Conservation (phyloP, 495 filamentous ascomycete genomes). For the Oidiodendron maius region DNA sequence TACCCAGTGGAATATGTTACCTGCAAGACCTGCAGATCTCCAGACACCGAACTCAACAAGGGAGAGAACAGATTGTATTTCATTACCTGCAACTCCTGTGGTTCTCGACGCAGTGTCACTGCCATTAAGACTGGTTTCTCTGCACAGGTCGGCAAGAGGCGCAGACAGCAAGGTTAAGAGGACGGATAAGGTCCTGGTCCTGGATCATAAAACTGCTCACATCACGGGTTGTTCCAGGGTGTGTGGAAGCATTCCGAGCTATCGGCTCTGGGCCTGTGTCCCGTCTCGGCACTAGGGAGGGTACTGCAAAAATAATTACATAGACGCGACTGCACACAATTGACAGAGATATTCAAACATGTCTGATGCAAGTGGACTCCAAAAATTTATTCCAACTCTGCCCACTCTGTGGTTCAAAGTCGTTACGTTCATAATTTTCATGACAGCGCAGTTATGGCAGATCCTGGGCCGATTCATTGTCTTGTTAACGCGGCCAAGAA, state of each 20-base stretch:
- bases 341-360: not conserved
- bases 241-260: constrained; percentile 3
- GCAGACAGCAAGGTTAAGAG: constrained; percentile 53
- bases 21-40: constrained; percentile 92
- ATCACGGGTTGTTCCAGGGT: too few species aligned
- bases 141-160: constrained; percentile 94
- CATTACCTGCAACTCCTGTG: constrained; percentile 83
- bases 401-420: too few species aligned
- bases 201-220: constrained; percentile 3
- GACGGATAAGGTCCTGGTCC: not conserved
- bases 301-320: constrained; percentile 7
- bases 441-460: too few species aligned
- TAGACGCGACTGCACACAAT: constrained; percentile 7
- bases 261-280: not conserved
- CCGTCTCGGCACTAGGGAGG: not conserved
- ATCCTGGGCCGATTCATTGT: too few species aligned
- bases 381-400: too few species aligned
- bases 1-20: constrained; percentile 88
- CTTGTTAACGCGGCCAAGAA: too few species aligned
- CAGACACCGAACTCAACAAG: constrained; percentile 95
- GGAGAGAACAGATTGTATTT: constrained; percentile 94
- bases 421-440: too few species aligned
- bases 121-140: constrained; percentile 99
- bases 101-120: constrained; percentile 82
- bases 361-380: not conserved